These are phyloP conservation scores for Plantago ovata DNA, from an alignment of 257 asterid species.

Conservation along the genomic window DNA sequence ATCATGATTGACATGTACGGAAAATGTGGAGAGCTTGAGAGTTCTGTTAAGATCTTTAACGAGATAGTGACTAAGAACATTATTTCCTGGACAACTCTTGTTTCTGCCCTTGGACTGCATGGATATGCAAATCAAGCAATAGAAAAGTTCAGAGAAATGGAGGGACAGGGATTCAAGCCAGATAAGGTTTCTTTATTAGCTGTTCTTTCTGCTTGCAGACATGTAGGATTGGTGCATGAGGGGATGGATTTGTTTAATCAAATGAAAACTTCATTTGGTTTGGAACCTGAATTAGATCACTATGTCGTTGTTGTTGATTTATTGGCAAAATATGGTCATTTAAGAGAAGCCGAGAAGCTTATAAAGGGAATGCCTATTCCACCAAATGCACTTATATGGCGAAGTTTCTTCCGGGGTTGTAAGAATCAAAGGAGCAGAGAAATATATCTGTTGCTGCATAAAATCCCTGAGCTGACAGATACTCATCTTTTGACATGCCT, in stretches of 20 bases:
- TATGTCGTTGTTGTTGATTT: constrained; percentile 63
- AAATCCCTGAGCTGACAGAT: background rate
- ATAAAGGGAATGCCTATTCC: constrained; percentile 76
- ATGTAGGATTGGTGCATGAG: constrained; percentile 63
- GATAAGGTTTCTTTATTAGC: constrained; percentile 63
- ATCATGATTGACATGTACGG: constrained; percentile 81
- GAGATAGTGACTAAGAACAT: constrained; percentile 39
- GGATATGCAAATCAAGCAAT: constrained; percentile 66
- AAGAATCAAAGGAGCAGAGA: constrained; percentile 38
- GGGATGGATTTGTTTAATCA: constrained; percentile 57
- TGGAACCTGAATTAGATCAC: constrained; percentile 77
- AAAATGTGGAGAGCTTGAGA: constrained; percentile 62
- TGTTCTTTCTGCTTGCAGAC: constrained; percentile 83
- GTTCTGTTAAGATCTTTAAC: constrained; percentile 52
- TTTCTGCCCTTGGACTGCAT: constrained; percentile 65
- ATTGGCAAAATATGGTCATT: constrained; percentile 59
- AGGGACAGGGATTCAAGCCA: constrained; percentile 40
- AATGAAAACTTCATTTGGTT: constrained; percentile 51
- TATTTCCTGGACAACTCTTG: constrained; percentile 68
- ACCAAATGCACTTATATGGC: constrained; percentile 74
- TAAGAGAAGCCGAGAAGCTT: constrained; percentile 66
- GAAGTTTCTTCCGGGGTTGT: constrained; percentile 75
- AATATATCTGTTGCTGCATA: constrained; percentile 25
- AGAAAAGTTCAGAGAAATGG: constrained; percentile 58
- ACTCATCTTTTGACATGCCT: background rate